Evolutionary conservation across 2,329 filamentous ascomycete genomes (phyloP), one percentile per base, ranked within the genome.

Genomic region (Meredithiella fracta): DNA sequence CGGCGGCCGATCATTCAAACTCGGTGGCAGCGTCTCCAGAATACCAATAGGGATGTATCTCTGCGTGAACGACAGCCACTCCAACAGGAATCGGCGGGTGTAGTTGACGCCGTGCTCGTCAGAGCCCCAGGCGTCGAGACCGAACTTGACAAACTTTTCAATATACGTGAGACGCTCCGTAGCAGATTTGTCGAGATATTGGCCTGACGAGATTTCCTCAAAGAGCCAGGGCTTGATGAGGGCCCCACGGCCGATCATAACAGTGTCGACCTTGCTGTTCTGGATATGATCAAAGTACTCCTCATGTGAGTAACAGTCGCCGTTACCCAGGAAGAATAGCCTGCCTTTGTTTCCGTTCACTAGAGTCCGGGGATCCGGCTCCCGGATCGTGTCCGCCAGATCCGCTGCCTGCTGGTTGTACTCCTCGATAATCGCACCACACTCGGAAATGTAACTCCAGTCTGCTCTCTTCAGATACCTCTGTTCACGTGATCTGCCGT

Each of bases 211-310:
- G 56, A 98, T 97, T 69, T 98, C 92, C 68, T 98, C 92, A 65
- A 97, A 98, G 60, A 98, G 75, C 92, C 92, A 98, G 0, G 92
- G 92, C 71, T 98, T 98, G 70, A 97, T 87, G 58, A 98, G 77
- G 8, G 92, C 92, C 57, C 92, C 92, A 59, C 92, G 86, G n/a
- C 83, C 92, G 59, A 97, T 81, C 92, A 98, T 97, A 65, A 95
- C 86, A n/a, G 82, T 82, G 70, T 97, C 91, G 49, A 97, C 89
- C 50, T 80, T 79, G 37, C 86, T 78, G 58, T 91, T 78, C 51
- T 83, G 75, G 40, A 97, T 73, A 64, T 92, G 82, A 57, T 82
- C 72, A 60, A 81, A 81, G 71, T 97, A 97, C 66, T 97, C 89
- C 31, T 82, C 71, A 67, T 97, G 89, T 3, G 89, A 96, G 71